phyloP scores from a whole-genome alignment of 2,329 filamentous ascomycete genomes.

The Alternaria alternata region DNA sequence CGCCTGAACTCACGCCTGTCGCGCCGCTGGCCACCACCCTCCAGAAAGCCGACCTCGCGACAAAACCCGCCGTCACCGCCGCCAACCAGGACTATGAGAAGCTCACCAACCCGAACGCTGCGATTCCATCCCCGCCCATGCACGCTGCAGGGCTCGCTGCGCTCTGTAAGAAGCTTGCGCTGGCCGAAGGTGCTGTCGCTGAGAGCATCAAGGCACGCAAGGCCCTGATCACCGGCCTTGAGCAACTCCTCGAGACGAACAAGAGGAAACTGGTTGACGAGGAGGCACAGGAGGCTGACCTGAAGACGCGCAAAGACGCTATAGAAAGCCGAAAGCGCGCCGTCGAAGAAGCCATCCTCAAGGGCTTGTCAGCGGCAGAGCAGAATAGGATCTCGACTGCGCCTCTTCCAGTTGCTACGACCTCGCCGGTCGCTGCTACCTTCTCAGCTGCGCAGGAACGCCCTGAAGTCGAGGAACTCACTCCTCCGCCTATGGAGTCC shows the following conservation, averaged over 20 bases:
- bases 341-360: constrained; percentile 91
- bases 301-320: constrained; percentile 71
- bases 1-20: constrained; percentile 79
- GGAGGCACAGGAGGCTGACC: constrained; percentile 68
- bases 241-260: constrained; percentile 81
- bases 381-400: constrained; percentile 57
- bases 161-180: constrained; percentile 86
- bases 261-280: constrained; percentile 74
- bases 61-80: constrained; percentile 71
- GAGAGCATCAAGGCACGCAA: constrained; percentile 88
- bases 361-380: constrained; percentile 73
- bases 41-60: constrained; percentile 73
- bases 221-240: constrained; percentile 78
- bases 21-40: constrained; percentile 76
- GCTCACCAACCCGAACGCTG: constrained; percentile 73
- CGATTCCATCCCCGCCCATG: constrained; percentile 82
- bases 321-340: constrained; percentile 86
- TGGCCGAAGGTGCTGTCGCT: constrained; percentile 86
- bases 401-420: constrained; percentile 36
- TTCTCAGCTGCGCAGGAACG: constrained; percentile 62
- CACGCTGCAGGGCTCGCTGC: constrained; percentile 89
- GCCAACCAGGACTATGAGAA: constrained; percentile 87
- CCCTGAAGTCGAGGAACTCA: constrained; percentile 85
- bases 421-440: constrained; percentile 23
- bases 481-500: constrained; percentile 73